phyloP scores from a whole-genome alignment of 2,329 filamentous ascomycete genomes.

The Davidsoniella virescens region DNA sequence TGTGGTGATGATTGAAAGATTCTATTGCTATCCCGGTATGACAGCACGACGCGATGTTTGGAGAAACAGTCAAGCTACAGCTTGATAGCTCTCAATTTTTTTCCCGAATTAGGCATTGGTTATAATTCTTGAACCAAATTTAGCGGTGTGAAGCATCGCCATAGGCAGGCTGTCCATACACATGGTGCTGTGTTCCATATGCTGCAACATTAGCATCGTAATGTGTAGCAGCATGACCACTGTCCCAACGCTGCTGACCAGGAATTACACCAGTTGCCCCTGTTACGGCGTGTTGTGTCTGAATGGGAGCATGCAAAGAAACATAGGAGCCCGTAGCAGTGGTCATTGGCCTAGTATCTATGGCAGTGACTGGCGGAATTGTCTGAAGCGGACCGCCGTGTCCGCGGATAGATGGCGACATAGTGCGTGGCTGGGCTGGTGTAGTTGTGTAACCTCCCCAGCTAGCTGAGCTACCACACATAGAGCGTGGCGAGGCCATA shows the following conservation, averaged over 20 bases:
- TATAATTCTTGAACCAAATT: background rate
- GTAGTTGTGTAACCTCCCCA: constrained; percentile 31
- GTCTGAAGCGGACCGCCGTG: constrained; percentile 5
- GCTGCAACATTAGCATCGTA: constrained; percentile 24
- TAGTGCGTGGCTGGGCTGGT: constrained; percentile 23
- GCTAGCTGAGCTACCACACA: constrained; percentile 28
- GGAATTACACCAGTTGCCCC: constrained; percentile 19
- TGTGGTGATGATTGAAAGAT: no score
- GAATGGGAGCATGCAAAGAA: constrained; percentile 26
- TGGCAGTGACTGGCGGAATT: constrained; percentile 25
- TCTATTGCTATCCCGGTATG: no score
- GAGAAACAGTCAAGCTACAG: no score
- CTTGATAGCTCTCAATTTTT: no score
- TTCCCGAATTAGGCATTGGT: no score
- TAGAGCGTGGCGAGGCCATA: constrained; percentile 35
- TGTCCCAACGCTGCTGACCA: constrained; percentile 25
- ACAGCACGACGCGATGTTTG: no score
- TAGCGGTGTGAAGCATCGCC: constrained; percentile 24
- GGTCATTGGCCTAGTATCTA: constrained; percentile 22
- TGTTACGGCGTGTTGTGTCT: constrained; percentile 20
- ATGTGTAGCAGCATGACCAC: constrained; percentile 24
- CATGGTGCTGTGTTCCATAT: constrained; percentile 22
- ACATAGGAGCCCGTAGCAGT: constrained; percentile 22
- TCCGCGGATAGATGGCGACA: constrained; percentile 26
- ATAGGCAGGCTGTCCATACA: constrained; percentile 28